phyloP scores from a whole-genome alignment of 805 yeast species.

The Torulaspora delbrueckii region DNA sequence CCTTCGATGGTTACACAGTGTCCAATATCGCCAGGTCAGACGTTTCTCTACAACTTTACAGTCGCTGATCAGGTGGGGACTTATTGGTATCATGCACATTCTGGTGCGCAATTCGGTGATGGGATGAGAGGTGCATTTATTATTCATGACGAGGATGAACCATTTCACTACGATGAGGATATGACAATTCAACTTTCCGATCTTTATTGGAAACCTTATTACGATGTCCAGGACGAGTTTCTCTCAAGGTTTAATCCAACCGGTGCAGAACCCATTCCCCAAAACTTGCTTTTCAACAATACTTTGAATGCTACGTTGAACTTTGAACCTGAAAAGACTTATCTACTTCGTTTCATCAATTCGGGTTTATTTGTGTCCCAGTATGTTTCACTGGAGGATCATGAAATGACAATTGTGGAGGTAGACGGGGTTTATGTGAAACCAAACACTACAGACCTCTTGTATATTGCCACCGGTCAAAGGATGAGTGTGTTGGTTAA shows the following conservation, averaged over 20 bases:
- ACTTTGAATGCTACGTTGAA: conserved; percentile 50
- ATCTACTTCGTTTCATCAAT: conserved; percentile 59
- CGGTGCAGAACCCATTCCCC: conserved; percentile 81
- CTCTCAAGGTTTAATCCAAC: conserved; percentile 69
- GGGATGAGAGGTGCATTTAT: conserved; percentile 68
- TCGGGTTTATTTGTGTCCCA: conserved; percentile 73
- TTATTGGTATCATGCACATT: conserved; percentile 82
- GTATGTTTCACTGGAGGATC: conserved; percentile 62
- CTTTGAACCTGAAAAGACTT: conserved; percentile 57
- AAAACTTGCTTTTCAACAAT: conserved; percentile 60
- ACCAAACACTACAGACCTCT: conserved; percentile 49
- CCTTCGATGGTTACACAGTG: conserved; percentile 77
- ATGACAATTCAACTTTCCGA: conserved; percentile 54
- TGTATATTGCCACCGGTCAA: conserved; percentile 76
- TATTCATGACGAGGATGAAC: conserved; percentile 52
- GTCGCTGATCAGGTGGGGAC: conserved; percentile 66
- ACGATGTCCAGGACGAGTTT: conserved; percentile 44
- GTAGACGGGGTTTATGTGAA: conserved; percentile 68
- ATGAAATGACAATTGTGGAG: conserved; percentile 65
- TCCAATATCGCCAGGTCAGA: conserved; percentile 66
- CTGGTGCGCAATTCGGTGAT: conserved; percentile 73
- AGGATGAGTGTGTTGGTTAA: conserved; percentile 65
- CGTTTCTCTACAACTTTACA: conserved; percentile 65
- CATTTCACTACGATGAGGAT: conserved; percentile 62
- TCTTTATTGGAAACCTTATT: conserved; percentile 55